These are phyloP conservation scores for Claviceps sp. DNA, from an alignment of 2,329 filamentous ascomycete genomes.

Conservation along the genomic window DNA sequence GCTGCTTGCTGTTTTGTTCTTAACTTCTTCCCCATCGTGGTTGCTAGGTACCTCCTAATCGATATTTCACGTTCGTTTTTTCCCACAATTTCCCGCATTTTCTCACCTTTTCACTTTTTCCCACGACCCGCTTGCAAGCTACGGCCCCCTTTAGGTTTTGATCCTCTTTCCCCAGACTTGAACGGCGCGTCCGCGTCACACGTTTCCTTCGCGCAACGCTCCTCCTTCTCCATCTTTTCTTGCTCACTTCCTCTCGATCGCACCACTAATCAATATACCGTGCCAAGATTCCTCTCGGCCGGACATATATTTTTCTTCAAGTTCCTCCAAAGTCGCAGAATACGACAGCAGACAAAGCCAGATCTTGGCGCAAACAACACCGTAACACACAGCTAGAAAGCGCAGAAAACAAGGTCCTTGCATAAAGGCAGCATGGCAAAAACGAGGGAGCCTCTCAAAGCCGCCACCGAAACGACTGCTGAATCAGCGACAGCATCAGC, in stretches of 20 bases:
- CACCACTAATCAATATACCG: too few relatives aligned
- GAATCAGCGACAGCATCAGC: not conserved
- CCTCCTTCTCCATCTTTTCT: not conserved
- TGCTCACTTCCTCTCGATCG: not conserved
- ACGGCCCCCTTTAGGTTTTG: not conserved
- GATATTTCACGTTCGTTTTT: not conserved
- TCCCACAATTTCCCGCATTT: not conserved
- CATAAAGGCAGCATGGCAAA: slow-evolving; percentile 1
- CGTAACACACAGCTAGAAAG: not conserved
- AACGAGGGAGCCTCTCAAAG: slow-evolving; percentile 1
- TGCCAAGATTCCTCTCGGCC: too few relatives aligned
- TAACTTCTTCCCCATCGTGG: not conserved
- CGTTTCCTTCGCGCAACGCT: not conserved
- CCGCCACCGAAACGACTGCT: not conserved
- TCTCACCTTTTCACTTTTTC: not conserved
- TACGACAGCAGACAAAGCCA: too few relatives aligned
- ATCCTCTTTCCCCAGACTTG: not conserved
- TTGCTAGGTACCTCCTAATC: not conserved
- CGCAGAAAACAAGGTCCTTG: not conserved
- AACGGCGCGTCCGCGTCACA: not conserved
- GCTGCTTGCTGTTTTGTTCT: not conserved
- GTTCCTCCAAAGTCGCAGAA: too few relatives aligned
- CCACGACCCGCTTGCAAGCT: too few relatives aligned
- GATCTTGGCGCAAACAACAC: too few relatives aligned
- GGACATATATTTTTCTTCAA: too few relatives aligned